Base-by-base conservation (phyloP, 257 asterid genomes). In the Nicotiana attenuata region DNA sequence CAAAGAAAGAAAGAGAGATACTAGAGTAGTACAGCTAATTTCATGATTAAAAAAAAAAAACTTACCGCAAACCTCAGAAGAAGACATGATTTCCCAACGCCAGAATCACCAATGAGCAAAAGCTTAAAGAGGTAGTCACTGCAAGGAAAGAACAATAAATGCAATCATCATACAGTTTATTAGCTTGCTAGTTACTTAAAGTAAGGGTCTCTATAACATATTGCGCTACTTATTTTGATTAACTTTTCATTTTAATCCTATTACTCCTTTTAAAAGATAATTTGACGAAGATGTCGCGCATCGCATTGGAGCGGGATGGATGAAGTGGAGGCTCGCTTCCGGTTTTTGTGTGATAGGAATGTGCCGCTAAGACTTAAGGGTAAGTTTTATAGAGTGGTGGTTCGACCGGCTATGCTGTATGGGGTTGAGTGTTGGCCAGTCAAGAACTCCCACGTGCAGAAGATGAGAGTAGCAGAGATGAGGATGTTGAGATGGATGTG, bases 21-120 rank as follows among this genome's bases (percentile, higher is more conserved):
- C 33, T 73, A 47, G 60, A 47, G 41, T 47, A 73, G 78, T 22
- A 22, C 79, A 73, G n/a, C 61, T 73, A 47, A 14, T 47, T 73
- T 73, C 55, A 14, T 47, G 61, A 73, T 71, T 38, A 71, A 59
- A 47, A 47, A 71, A 71, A 59, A 47, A 47, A 71, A 47, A 73
- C 79, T 73, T 73, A 73, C 79, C 0, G 79, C 79, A 73, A 73
- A 73, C 79, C 79, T 73, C 79, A 73, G 61, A 73, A 73, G 79
- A 47, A 73, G 79, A 73, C 79, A 73, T 73, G 79, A 73, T 73
- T 73, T 73, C 79, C 79, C 79, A 73, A 73, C 79, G 2, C 79
- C 79, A 73, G 79, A 73, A 73, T 73, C 79, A 47, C 79, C 79
- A 47, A 73, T 73, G 41, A 73, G 61, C 79, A 73, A 47, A 73